Conservation (phyloP, 2,329 filamentous ascomycete species). For the Calonectria leucothoes region DNA sequence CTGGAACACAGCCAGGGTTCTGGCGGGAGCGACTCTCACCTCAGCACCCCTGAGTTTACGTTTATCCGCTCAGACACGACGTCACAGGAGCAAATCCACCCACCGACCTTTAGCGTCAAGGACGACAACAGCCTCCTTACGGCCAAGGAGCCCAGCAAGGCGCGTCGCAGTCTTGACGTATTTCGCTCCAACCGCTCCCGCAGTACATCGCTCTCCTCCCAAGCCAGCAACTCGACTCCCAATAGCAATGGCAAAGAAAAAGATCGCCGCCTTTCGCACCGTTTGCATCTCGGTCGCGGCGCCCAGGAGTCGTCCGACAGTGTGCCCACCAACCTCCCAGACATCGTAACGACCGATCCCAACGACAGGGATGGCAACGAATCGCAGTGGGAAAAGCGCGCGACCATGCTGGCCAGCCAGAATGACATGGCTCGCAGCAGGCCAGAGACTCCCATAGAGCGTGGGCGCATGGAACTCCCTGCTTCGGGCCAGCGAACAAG, state of each 20-base stretch:
- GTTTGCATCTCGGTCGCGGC: constrained; percentile 75
- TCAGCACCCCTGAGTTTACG: constrained; percentile 74
- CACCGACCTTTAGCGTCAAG: constrained; percentile 59
- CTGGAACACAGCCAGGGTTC: constrained; percentile 50
- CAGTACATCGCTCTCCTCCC: constrained; percentile 59
- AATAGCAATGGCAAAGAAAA: constrained; percentile 43
- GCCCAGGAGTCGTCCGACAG: constrained; percentile 73
- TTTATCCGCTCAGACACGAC: constrained; percentile 88
- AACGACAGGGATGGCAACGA: constrained; percentile 64
- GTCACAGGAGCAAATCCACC: constrained; percentile 81
- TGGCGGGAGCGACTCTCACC: constrained; percentile 51
- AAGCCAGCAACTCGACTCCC: constrained; percentile 48
- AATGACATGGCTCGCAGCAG: constrained; percentile 62
- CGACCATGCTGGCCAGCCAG: constrained; percentile 84
- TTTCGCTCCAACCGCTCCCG: constrained; percentile 59
- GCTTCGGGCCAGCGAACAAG: constrained; percentile 30
- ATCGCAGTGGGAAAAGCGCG: constrained; percentile 90
- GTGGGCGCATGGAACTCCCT: constrained; percentile 41
- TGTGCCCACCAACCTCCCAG: constrained; percentile 83
- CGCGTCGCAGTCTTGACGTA: constrained; percentile 59
- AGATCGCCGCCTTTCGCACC: constrained; percentile 70
- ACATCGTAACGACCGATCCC: constrained; percentile 66
- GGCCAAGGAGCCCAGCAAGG: constrained; percentile 45
- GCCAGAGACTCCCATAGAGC: constrained; percentile 48
- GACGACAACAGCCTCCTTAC: constrained; percentile 40